These are phyloP conservation scores for Scenedesmus sp. DNA, from an alignment of 163 green algal genomes.

Conservation along the genomic window DNA sequence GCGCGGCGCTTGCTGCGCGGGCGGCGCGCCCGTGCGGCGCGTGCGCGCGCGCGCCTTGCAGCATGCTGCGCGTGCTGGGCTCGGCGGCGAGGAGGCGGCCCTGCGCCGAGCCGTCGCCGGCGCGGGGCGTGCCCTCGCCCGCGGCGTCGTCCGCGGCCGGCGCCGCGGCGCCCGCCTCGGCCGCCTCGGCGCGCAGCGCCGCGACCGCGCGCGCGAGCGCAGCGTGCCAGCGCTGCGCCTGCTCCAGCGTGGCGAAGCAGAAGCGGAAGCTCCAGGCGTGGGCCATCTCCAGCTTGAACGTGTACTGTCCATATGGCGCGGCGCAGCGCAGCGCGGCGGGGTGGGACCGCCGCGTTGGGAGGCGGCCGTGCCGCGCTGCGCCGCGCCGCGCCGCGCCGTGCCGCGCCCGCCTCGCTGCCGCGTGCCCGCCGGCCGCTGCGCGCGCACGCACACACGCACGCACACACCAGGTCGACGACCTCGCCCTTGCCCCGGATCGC, in stretches of 20 bases:
- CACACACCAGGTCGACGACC: slow-evolving; percentile 19
- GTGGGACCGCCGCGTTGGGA: neutral
- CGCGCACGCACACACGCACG: too few relatives aligned
- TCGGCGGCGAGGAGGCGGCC: neutral
- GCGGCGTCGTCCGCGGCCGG: neutral
- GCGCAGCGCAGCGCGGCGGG: too few relatives aligned
- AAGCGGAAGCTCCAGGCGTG: slow-evolving; percentile 15
- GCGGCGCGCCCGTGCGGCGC: too few relatives aligned
- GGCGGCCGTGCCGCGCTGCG: neutral
- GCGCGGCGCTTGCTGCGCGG: too few relatives aligned
- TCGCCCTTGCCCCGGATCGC: slow-evolving; percentile 21
- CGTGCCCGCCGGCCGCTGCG: too few relatives aligned
- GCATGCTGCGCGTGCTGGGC: neutral
- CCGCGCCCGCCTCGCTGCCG: too few relatives aligned
- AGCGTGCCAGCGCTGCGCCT: slow-evolving; percentile 20
- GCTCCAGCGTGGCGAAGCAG: slow-evolving; percentile 16
- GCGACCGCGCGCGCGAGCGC: neutral
- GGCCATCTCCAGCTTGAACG: slow-evolving; percentile 33
- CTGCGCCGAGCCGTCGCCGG: neutral
- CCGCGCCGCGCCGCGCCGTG: too few relatives aligned
- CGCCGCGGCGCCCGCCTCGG: neutral
- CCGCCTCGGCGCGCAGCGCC: neutral
- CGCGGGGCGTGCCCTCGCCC: neutral
- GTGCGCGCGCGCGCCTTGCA: neutral
- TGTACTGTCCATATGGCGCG: too few relatives aligned